phyloP scores from a whole-genome alignment of 768 basidiomycete species.

The Panus rudis region DNA sequence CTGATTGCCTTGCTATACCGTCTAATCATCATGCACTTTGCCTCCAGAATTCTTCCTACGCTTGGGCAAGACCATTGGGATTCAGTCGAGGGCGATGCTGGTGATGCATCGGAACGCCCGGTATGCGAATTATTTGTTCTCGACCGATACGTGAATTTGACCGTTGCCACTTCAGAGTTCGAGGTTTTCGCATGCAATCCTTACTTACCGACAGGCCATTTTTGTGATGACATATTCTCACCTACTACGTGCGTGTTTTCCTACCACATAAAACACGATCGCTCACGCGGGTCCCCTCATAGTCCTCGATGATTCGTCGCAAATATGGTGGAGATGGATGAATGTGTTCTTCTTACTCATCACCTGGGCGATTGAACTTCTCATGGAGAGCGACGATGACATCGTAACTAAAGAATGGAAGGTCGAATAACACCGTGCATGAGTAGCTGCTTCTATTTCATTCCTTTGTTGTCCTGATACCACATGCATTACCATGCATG shows the following conservation, averaged over 20 bases:
- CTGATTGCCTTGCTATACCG: constrained; percentile 75
- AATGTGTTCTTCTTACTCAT: constrained; percentile 82
- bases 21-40: constrained; percentile 72
- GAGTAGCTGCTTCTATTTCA: too few relatives aligned
- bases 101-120: constrained; percentile 67
- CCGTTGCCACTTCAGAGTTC: constrained; percentile 50
- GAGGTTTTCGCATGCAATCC: constrained; percentile 60
- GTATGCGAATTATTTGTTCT: constrained; percentile 31
- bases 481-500: too few relatives aligned
- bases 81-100: constrained; percentile 46
- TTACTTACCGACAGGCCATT: constrained; percentile 80
- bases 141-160: not conserved
- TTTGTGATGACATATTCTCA: constrained; percentile 87
- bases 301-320: constrained; percentile 87
- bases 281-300: constrained; percentile 2
- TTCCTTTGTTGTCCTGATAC: too few relatives aligned
- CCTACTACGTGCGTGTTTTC: constrained; percentile 54
- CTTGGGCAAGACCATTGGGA: constrained; percentile 82
- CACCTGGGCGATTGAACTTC: constrained; percentile 76
- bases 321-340: constrained; percentile 92
- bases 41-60: constrained; percentile 76
- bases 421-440: constrained; percentile 67
- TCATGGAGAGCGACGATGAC: constrained; percentile 74
- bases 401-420: constrained; percentile 65
- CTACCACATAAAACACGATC: not conserved